A percentile compares a stretch with the other conserved stretches of the same genome.
Evolutionary conservation across 768 basidiomycete genomes (phyloP).

Genomic region (Rhodosporidiobolus sp.): DNA sequence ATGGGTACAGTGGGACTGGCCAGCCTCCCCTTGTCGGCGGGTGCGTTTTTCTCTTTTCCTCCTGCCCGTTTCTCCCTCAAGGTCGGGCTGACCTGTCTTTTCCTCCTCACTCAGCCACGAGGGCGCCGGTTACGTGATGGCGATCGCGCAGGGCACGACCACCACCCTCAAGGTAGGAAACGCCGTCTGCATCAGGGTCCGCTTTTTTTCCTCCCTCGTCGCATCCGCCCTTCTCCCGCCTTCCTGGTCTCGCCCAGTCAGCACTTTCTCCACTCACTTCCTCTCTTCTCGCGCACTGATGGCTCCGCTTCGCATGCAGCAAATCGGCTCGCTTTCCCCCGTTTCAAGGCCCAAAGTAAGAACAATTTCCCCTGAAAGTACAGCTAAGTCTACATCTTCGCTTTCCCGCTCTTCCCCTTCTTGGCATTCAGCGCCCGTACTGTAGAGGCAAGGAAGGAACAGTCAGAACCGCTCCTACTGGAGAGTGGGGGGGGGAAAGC

Average conservation of each 20-base stretch:
- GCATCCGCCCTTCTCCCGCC: slow-evolving; percentile 35
- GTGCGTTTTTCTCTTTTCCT: background rate
- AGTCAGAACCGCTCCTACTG: too few species aligned
- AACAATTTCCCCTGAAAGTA: too few species aligned
- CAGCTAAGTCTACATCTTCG: too few species aligned
- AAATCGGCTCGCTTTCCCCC: too few species aligned
- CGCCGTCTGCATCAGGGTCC: slow-evolving; percentile 35
- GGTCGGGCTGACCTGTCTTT: slow-evolving; percentile 63
- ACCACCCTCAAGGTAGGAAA: slow-evolving; percentile 56
- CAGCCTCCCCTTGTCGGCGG: slow-evolving; percentile 54
- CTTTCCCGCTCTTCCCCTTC: too few species aligned
- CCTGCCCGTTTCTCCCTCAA: too few species aligned
- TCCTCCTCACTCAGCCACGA: slow-evolving; percentile 55
- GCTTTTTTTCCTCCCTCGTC: slow-evolving; percentile 29
- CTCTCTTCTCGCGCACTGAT: too few species aligned
- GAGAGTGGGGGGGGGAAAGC: background rate
- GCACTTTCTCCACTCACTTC: background rate
- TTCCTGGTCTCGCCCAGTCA: too few species aligned
- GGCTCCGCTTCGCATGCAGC: too few species aligned
- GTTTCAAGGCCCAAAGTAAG: too few species aligned
- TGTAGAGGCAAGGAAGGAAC: too few species aligned
- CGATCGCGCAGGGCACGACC: slow-evolving; percentile 59
- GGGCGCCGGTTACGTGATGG: slow-evolving; percentile 76
- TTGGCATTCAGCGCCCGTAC: too few species aligned
- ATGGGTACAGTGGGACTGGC: slow-evolving; percentile 59